phyloP scores from a whole-genome alignment of 306 rosid species.

The Leucaena leucocephala region DNA sequence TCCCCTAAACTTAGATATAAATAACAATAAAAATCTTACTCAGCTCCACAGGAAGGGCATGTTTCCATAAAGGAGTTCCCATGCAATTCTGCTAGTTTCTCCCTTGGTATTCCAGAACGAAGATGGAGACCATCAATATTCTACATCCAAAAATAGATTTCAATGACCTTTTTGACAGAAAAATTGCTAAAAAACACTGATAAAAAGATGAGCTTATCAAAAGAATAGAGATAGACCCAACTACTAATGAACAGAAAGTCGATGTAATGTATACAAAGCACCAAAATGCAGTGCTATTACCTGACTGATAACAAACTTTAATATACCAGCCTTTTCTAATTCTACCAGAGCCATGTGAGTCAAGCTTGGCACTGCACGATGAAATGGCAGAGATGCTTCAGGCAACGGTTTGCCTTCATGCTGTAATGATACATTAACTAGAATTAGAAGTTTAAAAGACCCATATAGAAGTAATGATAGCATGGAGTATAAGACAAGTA shows the following conservation, averaged over 20 bases:
- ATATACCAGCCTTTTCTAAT: constrained; percentile 78
- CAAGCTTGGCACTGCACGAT: constrained; percentile 87
- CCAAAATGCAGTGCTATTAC: constrained; percentile 4
- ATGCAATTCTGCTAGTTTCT: constrained; percentile 90
- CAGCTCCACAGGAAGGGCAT: constrained; percentile 86
- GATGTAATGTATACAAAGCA: not conserved
- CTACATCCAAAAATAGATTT: constrained; percentile 48
- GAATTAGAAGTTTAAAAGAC: constrained; percentile 31
- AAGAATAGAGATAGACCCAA: not conserved
- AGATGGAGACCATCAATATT: constrained; percentile 98
- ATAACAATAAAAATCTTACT: constrained; percentile 58
- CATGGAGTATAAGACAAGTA: constrained; percentile 8
- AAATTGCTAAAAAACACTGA: not conserved
- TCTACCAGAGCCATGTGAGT: constrained; percentile 97
- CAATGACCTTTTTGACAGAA: constrained; percentile 7
- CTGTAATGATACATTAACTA: constrained; percentile 48
- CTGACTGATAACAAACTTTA: constrained; percentile 69
- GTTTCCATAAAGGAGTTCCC: constrained; percentile 97
- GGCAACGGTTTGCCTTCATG: constrained; percentile 97
- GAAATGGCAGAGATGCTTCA: constrained; percentile 93
- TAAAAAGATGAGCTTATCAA: not conserved
- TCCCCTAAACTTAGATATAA: constrained; percentile 8
- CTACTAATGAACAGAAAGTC: not conserved
- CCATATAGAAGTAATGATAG: constrained; percentile 18
- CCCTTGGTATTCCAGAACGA: constrained; percentile 96